Evolutionary conservation across 2,329 filamentous ascomycete species (phyloP), one percentile per base, ranked within the genome.

Genomic region (Aureobasidium namibiae): DNA sequence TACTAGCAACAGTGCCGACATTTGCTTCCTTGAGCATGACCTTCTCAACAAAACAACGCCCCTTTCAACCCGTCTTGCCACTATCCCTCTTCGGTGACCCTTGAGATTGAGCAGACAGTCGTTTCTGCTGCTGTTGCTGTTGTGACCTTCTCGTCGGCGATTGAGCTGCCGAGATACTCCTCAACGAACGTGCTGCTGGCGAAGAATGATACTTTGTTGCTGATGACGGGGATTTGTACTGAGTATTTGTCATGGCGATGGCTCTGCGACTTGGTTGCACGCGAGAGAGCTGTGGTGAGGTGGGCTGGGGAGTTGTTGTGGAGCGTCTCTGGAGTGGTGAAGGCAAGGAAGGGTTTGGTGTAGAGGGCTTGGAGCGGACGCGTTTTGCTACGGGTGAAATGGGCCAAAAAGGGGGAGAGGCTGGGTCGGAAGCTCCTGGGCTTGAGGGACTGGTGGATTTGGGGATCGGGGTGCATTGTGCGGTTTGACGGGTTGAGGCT

Each of bases 351-450:
- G 21, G 33, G 6, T 3, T 18, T 7, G 21, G 14, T 7, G 29
- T 21, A 2, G 21, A 11, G 13, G 33, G 3, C 1, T 11, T 18
- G 2, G 18, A 21, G 4, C 33, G 48, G 6, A 26, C 3, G 16
- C 48, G 13, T 29, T 52, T 52, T 4, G 48, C 6, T 4, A 52
- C 1, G 2, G 48, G 48, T 1, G 48, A 39, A 16, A 18, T 31
- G 16, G 50, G 50, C 50, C 50, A 54, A 24, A 54, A 54, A 8
- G 50, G 50, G 24, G 50, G 50, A 13, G 50, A 54, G 4, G 21
- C 13, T 23, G 46, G 18, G 18, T 36, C n/a, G n/a, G n/a, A n/a
- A n/a, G n/a, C 31, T 49, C 8, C 14, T 6, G 33, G 8, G 34
- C 21, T 50, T 26, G 48, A 18, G 2, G 48, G 33, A 9, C 11